Percentiles rank a stretch among this genome's conserved stretches.
phyloP scores from a whole-genome alignment of 768 basidiomycete genomes.

The Pleurotus giganteus region DNA sequence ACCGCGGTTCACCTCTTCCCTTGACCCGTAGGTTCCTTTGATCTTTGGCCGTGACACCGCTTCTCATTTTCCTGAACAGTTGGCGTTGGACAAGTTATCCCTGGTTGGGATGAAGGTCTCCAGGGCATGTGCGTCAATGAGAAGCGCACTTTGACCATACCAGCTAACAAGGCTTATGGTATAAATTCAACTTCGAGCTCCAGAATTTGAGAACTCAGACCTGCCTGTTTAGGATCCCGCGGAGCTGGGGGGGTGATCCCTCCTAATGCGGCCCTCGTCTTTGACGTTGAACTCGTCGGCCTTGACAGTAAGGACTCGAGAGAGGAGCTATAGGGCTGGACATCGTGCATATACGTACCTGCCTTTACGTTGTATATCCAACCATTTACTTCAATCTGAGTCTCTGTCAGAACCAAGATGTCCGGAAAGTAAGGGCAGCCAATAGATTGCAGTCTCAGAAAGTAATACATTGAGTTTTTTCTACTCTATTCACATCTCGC shows the following conservation, averaged over 20 bases:
- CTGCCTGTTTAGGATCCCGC: conserved; percentile 49
- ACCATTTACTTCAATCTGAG: no score
- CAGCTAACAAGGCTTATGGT: conserved; percentile 82
- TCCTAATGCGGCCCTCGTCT: conserved; percentile 74
- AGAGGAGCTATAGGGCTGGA: conserved; percentile 52
- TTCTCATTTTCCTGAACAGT: conserved; percentile 38
- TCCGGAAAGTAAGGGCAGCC: no score
- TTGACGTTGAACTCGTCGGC: conserved; percentile 81
- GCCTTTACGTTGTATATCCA: no score
- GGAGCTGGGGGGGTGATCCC: conserved; percentile 82
- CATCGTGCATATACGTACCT: not conserved
- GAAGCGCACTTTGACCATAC: conserved; percentile 88
- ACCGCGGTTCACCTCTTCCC: conserved; percentile 73
- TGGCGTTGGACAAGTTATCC: conserved; percentile 78
- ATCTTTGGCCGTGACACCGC: not conserved
- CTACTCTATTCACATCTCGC: no score
- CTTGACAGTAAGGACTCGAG: conserved; percentile 45
- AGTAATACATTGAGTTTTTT: no score
- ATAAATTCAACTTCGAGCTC: conserved; percentile 25
- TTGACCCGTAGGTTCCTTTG: conserved; percentile 62
- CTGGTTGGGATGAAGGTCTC: conserved; percentile 84
- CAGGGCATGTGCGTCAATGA: conserved; percentile 84
- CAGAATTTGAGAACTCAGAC: not conserved
- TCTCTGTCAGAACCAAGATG: no score
- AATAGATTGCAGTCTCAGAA: no score